Base-by-base conservation (phyloP, 176 grass and related monocot species). In the Pontederia crassipes region DNA sequence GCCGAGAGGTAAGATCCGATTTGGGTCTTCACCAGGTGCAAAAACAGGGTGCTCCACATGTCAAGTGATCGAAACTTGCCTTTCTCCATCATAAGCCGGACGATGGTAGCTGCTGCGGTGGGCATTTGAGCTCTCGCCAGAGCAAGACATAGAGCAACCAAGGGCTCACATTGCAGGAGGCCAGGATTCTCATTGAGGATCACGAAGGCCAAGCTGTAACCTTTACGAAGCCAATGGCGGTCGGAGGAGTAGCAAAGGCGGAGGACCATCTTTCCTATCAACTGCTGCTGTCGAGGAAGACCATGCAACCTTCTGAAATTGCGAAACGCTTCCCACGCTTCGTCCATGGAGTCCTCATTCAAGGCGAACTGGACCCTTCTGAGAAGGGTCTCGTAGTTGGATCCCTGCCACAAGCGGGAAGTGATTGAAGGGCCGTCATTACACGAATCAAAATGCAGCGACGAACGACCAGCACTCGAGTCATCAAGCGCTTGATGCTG, bases 1-100 rank as follows among this genome's bases (percentile, higher is more conserved):
- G 60, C 49, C 20, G 73, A 83, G 73, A 91, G 70, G 68, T 77
- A 78, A 58, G 81, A 91, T 17, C 92, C 92, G 24, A 80, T 60
- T 65, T 81, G 78, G 62, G 87, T 75, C 78, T 85, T 91, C 66
- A 88, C 61, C 72, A 91, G 72, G 70, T 97, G 84, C 55, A 91
- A 74, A 54, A 88, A 97, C 17, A 78, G 47, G 58, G 83, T 78
- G 66, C 66, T 64, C 62, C 87, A 46, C 59, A 83, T 85, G 80
- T 97, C 81, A 58, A 82, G 59, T 54, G 85, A 55, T 69, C 79
- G 84, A 74, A 97, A 54, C 65, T 74, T 88, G 35, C 64, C 81
- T 49, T 3, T 71, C 59, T 88, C 78, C 49, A 97, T 29, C 28
- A 88, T 20, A 10, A 91, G 78, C 76, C 83, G 79, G 40, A 97